These are phyloP conservation scores for Harrya chromipes DNA, from an alignment of 768 basidiomycete species.

Conservation along the genomic window DNA sequence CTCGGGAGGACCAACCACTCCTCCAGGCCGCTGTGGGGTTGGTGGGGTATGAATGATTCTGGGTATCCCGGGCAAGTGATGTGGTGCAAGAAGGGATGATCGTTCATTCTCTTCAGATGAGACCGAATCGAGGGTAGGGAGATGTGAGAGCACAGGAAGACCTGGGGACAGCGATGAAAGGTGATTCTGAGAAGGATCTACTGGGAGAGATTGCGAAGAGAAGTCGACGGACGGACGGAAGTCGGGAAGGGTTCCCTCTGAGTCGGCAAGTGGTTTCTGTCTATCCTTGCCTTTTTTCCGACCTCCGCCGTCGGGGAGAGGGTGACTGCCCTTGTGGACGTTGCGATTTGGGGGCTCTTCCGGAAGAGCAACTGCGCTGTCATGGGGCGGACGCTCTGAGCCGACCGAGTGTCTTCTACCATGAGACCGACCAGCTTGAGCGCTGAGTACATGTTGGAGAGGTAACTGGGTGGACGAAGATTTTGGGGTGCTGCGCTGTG, in stretches of 20 bases:
- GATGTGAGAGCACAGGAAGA: constrained; percentile 5
- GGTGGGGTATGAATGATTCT: constrained; percentile 37
- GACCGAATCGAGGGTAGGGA: constrained; percentile 28
- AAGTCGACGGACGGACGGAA: constrained; percentile 12
- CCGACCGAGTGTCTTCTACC: constrained; percentile 27
- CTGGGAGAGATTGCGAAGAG: constrained; percentile 23
- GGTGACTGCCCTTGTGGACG: constrained; percentile 9
- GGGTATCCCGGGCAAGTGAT: constrained; percentile 25
- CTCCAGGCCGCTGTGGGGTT: constrained; percentile 31
- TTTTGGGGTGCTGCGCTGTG: constrained; percentile 29
- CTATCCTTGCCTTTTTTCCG: constrained; percentile 30
- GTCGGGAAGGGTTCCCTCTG: constrained; percentile 8
- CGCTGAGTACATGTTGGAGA: constrained; percentile 15
- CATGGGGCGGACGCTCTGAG: constrained; percentile 32
- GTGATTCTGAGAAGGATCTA: constrained; percentile 16
- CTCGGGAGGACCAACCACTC: constrained; percentile 7
- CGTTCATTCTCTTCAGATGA: constrained; percentile 25
- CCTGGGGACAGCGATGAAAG: constrained; percentile 9
- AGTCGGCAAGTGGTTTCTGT: constrained; percentile 4
- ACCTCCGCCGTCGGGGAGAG: constrained; percentile 9
- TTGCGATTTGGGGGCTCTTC: constrained; percentile 21
- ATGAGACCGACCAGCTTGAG: constrained; percentile 19
- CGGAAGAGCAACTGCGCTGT: constrained; percentile 32
- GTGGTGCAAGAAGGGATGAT: constrained; percentile 30
- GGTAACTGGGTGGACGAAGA: constrained; percentile 29